Conservation (phyloP, 2,329 filamentous ascomycete species). For the Trichophyton schoenleinii region DNA sequence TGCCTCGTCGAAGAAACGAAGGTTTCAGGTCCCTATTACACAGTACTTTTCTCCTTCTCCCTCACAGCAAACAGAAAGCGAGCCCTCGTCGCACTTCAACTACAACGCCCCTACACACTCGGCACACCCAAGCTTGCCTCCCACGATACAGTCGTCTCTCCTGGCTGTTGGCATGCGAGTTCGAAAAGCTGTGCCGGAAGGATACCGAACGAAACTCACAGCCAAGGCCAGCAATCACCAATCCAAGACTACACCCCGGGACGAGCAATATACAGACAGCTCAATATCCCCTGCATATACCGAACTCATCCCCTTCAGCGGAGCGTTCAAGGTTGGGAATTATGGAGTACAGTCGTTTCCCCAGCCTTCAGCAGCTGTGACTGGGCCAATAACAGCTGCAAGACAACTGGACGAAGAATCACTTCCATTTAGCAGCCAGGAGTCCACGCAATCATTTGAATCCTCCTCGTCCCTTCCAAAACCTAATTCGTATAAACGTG, state of each 20-base stretch:
- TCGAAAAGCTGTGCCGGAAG: slow-evolving; percentile 83
- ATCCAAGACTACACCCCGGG: not conserved
- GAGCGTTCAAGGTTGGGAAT: slow-evolving; percentile 63
- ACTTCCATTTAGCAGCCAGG: slow-evolving; percentile 31
- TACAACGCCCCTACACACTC: slow-evolving; percentile 30
- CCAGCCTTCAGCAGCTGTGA: slow-evolving; percentile 20
- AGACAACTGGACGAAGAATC: slow-evolving; percentile 25
- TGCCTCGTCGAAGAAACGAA: slow-evolving; percentile 27
- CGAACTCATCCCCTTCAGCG: slow-evolving; percentile 70
- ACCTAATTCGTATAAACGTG: slow-evolving; percentile 27
- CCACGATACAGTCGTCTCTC: slow-evolving; percentile 64
- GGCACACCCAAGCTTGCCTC: slow-evolving; percentile 44
- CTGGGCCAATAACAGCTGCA: slow-evolving; percentile 21
- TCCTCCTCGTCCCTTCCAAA: slow-evolving; percentile 13
- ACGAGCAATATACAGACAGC: slow-evolving; percentile 11
- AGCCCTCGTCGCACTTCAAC: slow-evolving; percentile 26
- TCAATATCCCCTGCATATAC: slow-evolving; percentile 23
- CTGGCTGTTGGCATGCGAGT: slow-evolving; percentile 88
- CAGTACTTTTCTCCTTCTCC: slow-evolving; percentile 24
- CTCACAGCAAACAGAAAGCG: slow-evolving; percentile 10
- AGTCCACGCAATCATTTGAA: slow-evolving; percentile 21
- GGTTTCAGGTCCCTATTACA: slow-evolving; percentile 35
- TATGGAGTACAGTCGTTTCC: slow-evolving; percentile 45
- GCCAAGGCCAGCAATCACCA: slow-evolving; percentile 8
- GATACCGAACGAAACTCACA: slow-evolving; percentile 61